Evolutionary conservation across 2,329 filamentous ascomycete genomes (phyloP).

Genomic region (Didymosphaeria variabile): DNA sequence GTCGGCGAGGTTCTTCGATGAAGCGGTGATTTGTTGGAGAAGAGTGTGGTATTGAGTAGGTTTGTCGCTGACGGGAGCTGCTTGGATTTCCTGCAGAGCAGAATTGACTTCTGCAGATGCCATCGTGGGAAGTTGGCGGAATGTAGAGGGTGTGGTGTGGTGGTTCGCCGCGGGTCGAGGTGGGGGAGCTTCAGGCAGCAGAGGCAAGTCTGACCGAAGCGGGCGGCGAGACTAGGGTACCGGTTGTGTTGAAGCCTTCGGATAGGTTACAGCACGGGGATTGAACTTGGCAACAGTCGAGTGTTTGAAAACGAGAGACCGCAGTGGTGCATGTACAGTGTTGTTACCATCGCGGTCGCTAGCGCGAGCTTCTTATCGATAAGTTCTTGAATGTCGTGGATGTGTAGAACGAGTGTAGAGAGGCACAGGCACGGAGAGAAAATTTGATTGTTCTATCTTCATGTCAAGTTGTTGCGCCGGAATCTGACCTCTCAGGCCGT

Average conservation of each 20-base stretch:
- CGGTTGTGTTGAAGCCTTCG: background rate
- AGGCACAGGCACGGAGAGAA: too few relatives aligned
- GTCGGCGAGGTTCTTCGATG: conserved; percentile 58
- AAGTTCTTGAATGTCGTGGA: background rate
- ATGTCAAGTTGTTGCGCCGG: too few relatives aligned
- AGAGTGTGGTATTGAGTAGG: conserved; percentile 65
- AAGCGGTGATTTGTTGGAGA: conserved; percentile 64
- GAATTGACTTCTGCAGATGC: conserved; percentile 60
- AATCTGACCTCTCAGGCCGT: too few relatives aligned
- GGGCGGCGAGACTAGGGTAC: background rate
- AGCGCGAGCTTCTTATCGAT: background rate
- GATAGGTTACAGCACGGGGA: background rate
- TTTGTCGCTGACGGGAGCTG: conserved; percentile 59
- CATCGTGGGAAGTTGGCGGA: conserved; percentile 48
- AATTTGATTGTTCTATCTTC: too few relatives aligned
- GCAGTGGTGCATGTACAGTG: background rate
- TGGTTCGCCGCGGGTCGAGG: conserved; percentile 8
- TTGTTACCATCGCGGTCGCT: background rate
- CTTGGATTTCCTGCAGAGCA: conserved; percentile 60
- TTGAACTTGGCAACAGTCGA: background rate
- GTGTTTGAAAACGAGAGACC: background rate
- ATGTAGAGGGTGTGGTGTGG: conserved; percentile 9
- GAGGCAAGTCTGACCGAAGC: background rate
- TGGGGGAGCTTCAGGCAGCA: conserved; percentile 28
- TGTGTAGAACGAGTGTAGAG: too few relatives aligned